Percentiles rank a stretch among this genome's conserved stretches.
phyloP scores from a whole-genome alignment of 2,329 filamentous ascomycete species.

The Fusarium euwallaceae region DNA sequence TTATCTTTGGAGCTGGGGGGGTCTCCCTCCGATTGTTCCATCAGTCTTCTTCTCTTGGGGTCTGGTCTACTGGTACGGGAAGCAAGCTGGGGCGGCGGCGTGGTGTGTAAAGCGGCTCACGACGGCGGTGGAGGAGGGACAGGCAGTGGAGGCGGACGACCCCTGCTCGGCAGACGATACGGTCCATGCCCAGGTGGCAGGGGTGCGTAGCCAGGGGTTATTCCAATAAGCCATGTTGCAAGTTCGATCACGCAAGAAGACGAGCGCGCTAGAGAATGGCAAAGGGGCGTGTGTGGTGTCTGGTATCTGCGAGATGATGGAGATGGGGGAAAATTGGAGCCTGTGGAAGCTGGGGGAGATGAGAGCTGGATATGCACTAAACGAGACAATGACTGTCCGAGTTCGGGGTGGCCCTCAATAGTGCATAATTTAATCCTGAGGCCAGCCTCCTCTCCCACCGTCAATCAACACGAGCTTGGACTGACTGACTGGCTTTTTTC shows the following conservation, averaged over 20 bases:
- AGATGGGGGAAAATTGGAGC: conserved; percentile 19
- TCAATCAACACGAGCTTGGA: conserved; percentile 9
- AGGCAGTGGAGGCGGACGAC: not conserved
- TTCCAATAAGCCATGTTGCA: conserved; percentile 36
- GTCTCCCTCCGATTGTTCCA: not conserved
- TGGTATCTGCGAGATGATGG: conserved; percentile 16
- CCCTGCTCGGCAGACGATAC: not conserved
- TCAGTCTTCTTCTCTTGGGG: not conserved
- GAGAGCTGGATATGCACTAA: conserved; percentile 29
- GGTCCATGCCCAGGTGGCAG: not conserved
- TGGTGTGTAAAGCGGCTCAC: conserved; percentile 23
- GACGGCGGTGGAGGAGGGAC: conserved; percentile 14
- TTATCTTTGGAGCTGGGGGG: conserved; percentile 23
- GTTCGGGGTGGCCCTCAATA: conserved; percentile 7
- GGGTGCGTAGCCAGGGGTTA: conserved; percentile 39
- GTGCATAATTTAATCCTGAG: conserved; percentile 26
- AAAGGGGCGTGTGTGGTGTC: conserved; percentile 8
- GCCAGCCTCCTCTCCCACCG: conserved; percentile 16
- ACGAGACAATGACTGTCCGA: not conserved
- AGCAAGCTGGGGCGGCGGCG: conserved; percentile 19
- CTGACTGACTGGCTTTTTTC: not conserved
- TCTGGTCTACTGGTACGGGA: not conserved
- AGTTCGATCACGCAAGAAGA: conserved; percentile 26
- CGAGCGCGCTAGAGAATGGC: conserved; percentile 11
- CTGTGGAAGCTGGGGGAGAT: not conserved